Conservation (phyloP, 495 filamentous ascomycete genomes). For the Trichoderma reesei region DNA sequence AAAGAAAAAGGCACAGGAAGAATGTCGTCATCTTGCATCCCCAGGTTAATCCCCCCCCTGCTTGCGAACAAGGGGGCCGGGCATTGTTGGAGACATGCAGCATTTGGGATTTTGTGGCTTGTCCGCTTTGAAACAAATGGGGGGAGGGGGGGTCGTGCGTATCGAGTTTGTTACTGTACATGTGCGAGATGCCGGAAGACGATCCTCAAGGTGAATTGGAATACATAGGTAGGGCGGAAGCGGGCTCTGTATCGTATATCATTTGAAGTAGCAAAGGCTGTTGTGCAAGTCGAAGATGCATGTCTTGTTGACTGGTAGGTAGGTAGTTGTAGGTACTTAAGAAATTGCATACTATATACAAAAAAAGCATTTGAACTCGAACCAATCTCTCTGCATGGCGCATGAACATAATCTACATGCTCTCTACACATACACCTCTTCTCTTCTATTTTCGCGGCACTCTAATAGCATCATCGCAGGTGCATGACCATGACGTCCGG, state of each 20-base stretch:
- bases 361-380: background rate
- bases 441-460: background rate
- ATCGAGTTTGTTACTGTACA: no score
- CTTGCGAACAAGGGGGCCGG: background rate
- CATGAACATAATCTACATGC: background rate
- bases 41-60: background rate
- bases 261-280: no score
- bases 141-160: no score
- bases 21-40: background rate
- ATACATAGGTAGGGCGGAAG: no score
- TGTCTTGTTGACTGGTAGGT: no score
- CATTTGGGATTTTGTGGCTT: background rate
- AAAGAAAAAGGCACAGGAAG: no score
- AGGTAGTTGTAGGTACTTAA: no score
- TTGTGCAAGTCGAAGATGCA: no score
- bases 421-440: background rate
- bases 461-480: slow-evolving; percentile 28
- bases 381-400: slow-evolving; percentile 1
- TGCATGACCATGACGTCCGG: slow-evolving; percentile 73
- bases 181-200: no score
- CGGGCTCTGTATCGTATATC: no score
- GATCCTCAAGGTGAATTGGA: no score
- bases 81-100: background rate
- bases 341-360: background rate
- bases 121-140: no score